Base-by-base conservation (phyloP, 2,329 filamentous ascomycete genomes). In the Penicillium sp. region DNA sequence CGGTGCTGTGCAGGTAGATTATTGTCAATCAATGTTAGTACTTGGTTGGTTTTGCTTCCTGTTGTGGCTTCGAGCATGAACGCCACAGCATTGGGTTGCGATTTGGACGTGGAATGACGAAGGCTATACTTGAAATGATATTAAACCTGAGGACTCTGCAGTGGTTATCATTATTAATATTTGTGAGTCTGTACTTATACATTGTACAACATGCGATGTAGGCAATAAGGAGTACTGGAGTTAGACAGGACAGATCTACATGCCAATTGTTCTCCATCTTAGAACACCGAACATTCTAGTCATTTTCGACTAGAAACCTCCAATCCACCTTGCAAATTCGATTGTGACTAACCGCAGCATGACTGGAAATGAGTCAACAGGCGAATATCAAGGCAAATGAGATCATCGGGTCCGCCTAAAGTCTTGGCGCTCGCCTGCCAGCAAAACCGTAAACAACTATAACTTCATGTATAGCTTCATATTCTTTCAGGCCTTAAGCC, bases 321-420 rank as follows among this genome's bases (percentile, higher is more conserved):
- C 39, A 25, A 41, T 27, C 15, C 39, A 29, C 32, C 6, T 35
- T 16, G 16, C 25, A n/a, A 21, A 46, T 13, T 32, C 13, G 15
- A 46, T 35, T 35, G 44, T 46, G 21, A 48, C 27, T 23, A 16
- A 29, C 15, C 6, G 23, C 31, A 37, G 27, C 18, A 46, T 52
- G 37, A 52, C 34, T 47, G n/a, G 16, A n/a, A 47, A 37, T 55
- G 54, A 56, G 50, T 56, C 44, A 53, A 52, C 18, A 29, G 32
- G 13, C 32, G 13, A 12, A 38, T 38, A n/a, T 15, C 3, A 23
- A 35, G 44, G 44, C 44, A 15, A 46, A 56, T 55, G 52, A 51
- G 35, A 46, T 55, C 52, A 55, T 55, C 46, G 32, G 46, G 31
- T 21, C 49, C 48, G 35, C 44, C 27, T 31, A n/a, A 48, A 47